Conservation (phyloP, 2,329 filamentous ascomycete species). For the Ophiocordyceps camponoti-rufipedis region DNA sequence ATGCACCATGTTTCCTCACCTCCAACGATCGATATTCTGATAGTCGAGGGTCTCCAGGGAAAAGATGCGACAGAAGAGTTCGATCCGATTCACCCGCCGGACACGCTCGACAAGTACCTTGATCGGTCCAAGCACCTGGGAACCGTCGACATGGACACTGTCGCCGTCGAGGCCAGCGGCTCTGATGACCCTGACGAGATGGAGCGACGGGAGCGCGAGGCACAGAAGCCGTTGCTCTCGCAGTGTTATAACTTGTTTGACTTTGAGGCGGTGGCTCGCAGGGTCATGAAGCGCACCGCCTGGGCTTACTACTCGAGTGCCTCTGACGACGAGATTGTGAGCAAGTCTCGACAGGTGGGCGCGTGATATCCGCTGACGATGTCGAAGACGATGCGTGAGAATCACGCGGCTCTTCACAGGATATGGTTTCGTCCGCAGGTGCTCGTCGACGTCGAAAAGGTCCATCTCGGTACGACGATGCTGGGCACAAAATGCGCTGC, state of each 20-base stretch:
- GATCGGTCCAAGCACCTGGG: constrained; percentile 74
- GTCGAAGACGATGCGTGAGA: constrained; percentile 71
- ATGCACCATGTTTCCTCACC: constrained; percentile 8
- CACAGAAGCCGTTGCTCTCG: constrained; percentile 59
- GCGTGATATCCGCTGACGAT: background rate
- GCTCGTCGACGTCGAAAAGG: constrained; percentile 72
- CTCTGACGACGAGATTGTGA: constrained; percentile 33
- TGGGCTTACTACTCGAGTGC: constrained; percentile 98
- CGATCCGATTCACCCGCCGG: constrained; percentile 73
- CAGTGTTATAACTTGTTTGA: constrained; percentile 91
- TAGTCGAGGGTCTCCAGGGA: constrained; percentile 26
- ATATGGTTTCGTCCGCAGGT: constrained; percentile 90
- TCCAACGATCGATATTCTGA: background rate
- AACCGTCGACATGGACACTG: constrained; percentile 73
- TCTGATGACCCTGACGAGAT: constrained; percentile 37
- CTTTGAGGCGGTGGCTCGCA: constrained; percentile 82
- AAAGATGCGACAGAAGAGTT: constrained; percentile 89
- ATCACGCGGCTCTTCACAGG: constrained; percentile 89
- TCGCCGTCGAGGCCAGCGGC: constrained; percentile 51
- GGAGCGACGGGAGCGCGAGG: constrained; percentile 55
- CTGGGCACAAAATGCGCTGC: constrained; percentile 69
- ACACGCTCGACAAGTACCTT: constrained; percentile 74
- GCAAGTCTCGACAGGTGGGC: background rate
- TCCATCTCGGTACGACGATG: constrained; percentile 86
- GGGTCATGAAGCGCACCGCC: constrained; percentile 86